Base-by-base conservation (phyloP, 306 rosid species). In the Canavalia gladiata region DNA sequence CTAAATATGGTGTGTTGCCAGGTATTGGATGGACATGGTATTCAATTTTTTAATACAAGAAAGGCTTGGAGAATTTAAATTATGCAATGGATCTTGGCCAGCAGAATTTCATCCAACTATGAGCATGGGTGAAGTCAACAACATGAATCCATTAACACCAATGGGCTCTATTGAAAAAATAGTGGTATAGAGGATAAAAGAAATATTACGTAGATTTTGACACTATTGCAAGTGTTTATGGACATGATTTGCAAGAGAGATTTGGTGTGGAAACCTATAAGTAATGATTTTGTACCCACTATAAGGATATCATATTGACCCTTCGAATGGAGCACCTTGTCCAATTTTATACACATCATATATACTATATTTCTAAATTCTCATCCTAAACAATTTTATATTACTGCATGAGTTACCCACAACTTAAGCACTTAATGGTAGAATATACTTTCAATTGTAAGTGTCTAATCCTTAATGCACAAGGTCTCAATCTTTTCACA, bases 1-100 rank as follows among this genome's bases (percentile, higher is more conserved):
- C 98, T 92, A 90, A 89, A 89, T 49, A 42, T 66, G 65, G 72
- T 79, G 73, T 80, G 87, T 11, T 76, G 83, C 82, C 72, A 85
- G 89, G 73, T 31, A 13, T 73, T 66, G 89, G 86, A 69, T 83
- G 74, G 90, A 67, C 11, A 84, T 84, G 81, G 93, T 87, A 69
- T 84, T 74, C 63, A 92, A 88, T 82, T 86, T 91, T 84, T 78
- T 86, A 1, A 87, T 87, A 79, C 66, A 73, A 39, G 77, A 56
- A 39, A 86, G 87, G 73, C 77, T 81, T 49, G 58, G 78, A 85
- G 74, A 69, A 75, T 57, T 7, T 60, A 85, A 77, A 76, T 57
- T 49, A 28, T 73, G 82, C 81, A 28, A 60, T 46, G 73, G 41
- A 79, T 81, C 82, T 76, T 51, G 78, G 78, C 81, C 82, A 67